Evolutionary conservation across 192 early-diverging fungal genomes (phyloP).

Genomic region (Coemansia sp.): DNA sequence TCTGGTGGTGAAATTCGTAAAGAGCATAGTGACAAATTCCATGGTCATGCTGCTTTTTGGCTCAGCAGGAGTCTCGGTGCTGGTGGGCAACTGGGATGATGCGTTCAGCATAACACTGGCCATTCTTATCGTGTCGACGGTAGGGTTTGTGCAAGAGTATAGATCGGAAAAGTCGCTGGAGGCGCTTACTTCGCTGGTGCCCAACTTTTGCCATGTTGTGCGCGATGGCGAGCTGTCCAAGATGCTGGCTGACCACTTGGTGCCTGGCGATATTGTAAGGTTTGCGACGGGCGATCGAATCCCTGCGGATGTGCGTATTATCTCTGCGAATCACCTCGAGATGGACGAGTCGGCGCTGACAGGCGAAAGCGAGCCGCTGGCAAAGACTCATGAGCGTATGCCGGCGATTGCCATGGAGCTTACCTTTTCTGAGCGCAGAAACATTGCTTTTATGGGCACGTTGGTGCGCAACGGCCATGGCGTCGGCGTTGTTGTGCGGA

Average conservation of each 20-base stretch:
- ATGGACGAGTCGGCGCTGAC: slow-evolving; percentile 94
- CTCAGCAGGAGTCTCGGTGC: slow-evolving; percentile 72
- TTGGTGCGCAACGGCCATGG: slow-evolving; percentile 86
- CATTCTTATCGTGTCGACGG: slow-evolving; percentile 75
- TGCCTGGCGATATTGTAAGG: slow-evolving; percentile 88
- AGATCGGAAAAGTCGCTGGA: slow-evolving; percentile 92
- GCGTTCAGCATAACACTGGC: slow-evolving; percentile 85
- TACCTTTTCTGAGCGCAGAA: slow-evolving; percentile 54
- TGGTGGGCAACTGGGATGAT: slow-evolving; percentile 74
- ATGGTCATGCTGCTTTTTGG: slow-evolving; percentile 87
- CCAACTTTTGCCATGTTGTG: slow-evolving; percentile 74
- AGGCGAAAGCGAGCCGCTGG: slow-evolving; percentile 89
- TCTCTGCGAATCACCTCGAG: slow-evolving; percentile 74
- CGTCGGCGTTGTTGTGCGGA: slow-evolving; percentile 86
- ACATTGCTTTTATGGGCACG: slow-evolving; percentile 96
- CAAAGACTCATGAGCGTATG: slow-evolving; percentile 62
- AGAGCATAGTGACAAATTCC: slow-evolving; percentile 80
- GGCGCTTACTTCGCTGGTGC: slow-evolving; percentile 85
- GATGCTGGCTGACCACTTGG: slow-evolving; percentile 79
- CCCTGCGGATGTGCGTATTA: slow-evolving; percentile 87
- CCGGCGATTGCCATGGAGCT: slow-evolving; percentile 36
- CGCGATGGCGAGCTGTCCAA: slow-evolving; percentile 61
- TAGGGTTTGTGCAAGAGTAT: slow-evolving; percentile 92
- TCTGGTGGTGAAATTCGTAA: slow-evolving; percentile 77
- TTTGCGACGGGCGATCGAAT: slow-evolving; percentile 90